These are phyloP conservation scores for Rostrohypoxylon terebratum DNA, from an alignment of 495 filamentous ascomycete species.

Conservation along the genomic window DNA sequence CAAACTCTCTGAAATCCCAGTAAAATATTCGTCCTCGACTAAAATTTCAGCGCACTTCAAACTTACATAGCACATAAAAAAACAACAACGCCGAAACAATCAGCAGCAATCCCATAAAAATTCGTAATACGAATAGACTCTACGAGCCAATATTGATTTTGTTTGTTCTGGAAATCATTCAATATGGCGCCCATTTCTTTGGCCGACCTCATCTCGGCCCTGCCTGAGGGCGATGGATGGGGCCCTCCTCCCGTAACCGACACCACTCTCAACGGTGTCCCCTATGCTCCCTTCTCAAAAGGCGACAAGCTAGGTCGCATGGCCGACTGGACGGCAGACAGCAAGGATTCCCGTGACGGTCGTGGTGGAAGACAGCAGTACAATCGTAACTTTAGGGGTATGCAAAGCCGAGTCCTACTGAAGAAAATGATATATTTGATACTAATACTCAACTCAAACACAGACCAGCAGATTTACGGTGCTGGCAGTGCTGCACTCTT, in stretches of 20 bases:
- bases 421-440: neutral
- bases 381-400: slow-evolving; percentile 92
- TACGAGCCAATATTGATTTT: neutral
- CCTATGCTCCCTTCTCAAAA: slow-evolving; percentile 97
- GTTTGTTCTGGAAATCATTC: slow-evolving; percentile 3
- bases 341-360: slow-evolving; percentile 82
- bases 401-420: slow-evolving; percentile 31
- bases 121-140: neutral
- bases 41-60: slow-evolving; percentile 36
- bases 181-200: slow-evolving; percentile 52
- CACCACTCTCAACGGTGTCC: slow-evolving; percentile 90
- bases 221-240: slow-evolving; percentile 79
- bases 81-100: slow-evolving; percentile 12
- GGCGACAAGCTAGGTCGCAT: slow-evolving; percentile 98
- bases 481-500: slow-evolving; percentile 89
- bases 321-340: slow-evolving; percentile 98
- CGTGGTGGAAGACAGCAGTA: slow-evolving; percentile 86
- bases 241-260: slow-evolving; percentile 83
- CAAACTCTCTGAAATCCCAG: slow-evolving; percentile 22
- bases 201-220: slow-evolving; percentile 66
- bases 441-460: slow-evolving; percentile 31
- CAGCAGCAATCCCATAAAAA: slow-evolving; percentile 1
- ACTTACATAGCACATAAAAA: too few relatives aligned
- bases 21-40: slow-evolving; percentile 32
- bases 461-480: slow-evolving; percentile 97